Base-by-base conservation (phyloP, 495 filamentous ascomycete species). In the Aspergillus sparsus region DNA sequence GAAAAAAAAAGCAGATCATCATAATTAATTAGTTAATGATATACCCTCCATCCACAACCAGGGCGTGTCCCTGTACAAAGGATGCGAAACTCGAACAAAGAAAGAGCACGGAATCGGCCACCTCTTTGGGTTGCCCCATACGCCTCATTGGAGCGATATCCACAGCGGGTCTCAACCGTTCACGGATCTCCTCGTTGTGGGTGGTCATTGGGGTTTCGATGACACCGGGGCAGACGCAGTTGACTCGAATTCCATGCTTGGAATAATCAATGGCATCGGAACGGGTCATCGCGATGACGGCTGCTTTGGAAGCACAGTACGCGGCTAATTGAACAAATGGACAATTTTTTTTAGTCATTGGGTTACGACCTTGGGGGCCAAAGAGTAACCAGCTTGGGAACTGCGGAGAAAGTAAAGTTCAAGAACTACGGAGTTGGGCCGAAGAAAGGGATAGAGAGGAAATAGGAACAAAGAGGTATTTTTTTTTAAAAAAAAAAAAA, bases 1-100 rank as follows among this genome's bases (percentile, higher is more conserved):
- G 21, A 27, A 27, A 27, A 27, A 27, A 27, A 1, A 27, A 27
- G 21, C 21, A n/a, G 11, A 5, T 41, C 6, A 12, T 41, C 31
- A 54, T 27, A 27, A 27, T 27, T 35, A 35, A 41, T 41, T 54
- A 76, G 33, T 71, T 70, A 46, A 77, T 79, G 7, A 76, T 64
- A 71, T 83, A 84, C 7, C 81, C 81, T 7, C 81, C 81, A 68
- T 84, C 81, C 2, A 84, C 79, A 5, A 80, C 76, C 66, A 83
- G 62, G 0, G 77, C 78, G 66, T 77, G 74, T 5, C 82, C 82
- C 57, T 82, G 79, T 5, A 82, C 71, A 63, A 84, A 84, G 1
- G 72, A 75, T 7, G 80, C 79, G 39, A 77, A 73, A 0, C 66
- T 76, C 13, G 76, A 80, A 18, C 73, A 77, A 11, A 83, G 63